Evolutionary conservation across 306 rosid genomes (phyloP).

Genomic region (Prunus mume): DNA sequence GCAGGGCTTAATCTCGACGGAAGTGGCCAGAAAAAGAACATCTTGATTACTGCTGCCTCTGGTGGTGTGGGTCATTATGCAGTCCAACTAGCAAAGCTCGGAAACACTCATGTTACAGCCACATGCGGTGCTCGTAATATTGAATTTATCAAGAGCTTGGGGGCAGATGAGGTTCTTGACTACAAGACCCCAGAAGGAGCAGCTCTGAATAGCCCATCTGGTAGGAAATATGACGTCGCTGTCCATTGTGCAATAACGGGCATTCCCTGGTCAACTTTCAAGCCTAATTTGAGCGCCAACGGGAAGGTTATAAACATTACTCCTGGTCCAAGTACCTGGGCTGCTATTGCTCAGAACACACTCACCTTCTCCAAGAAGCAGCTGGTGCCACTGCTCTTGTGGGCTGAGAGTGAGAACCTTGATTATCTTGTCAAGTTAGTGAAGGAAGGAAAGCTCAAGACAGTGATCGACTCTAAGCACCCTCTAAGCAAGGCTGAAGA

Average conservation of each 20-base stretch:
- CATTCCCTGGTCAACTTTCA: conserved; percentile 68
- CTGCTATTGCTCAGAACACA: conserved; percentile 47
- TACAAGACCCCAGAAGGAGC: conserved; percentile 73
- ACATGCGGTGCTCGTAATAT: conserved; percentile 86
- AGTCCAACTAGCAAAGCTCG: conserved; percentile 79
- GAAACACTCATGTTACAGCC: conserved; percentile 73
- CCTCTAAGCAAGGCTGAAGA: conserved; percentile 57
- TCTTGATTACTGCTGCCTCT: conserved; percentile 79
- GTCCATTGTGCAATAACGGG: conserved; percentile 50
- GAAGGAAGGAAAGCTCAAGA: conserved; percentile 70
- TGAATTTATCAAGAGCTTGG: conserved; percentile 56
- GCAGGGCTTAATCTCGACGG: conserved; percentile 55
- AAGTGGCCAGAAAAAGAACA: conserved; percentile 40
- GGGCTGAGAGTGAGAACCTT: conserved; percentile 48
- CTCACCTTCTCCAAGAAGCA: conserved; percentile 69
- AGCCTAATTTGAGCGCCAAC: conserved; percentile 51
- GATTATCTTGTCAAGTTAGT: conserved; percentile 56
- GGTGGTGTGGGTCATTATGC: conserved; percentile 90
- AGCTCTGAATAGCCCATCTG: conserved; percentile 66
- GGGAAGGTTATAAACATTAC: conserved; percentile 71
- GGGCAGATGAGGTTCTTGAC: conserved; percentile 80
- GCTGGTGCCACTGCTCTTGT: conserved; percentile 47
- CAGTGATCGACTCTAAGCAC: conserved; percentile 59
- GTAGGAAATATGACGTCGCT: conserved; percentile 61
- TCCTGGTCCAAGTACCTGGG: conserved; percentile 33